phyloP scores from a whole-genome alignment of 129 eudicot species.

The Oenanthe sinensis region DNA sequence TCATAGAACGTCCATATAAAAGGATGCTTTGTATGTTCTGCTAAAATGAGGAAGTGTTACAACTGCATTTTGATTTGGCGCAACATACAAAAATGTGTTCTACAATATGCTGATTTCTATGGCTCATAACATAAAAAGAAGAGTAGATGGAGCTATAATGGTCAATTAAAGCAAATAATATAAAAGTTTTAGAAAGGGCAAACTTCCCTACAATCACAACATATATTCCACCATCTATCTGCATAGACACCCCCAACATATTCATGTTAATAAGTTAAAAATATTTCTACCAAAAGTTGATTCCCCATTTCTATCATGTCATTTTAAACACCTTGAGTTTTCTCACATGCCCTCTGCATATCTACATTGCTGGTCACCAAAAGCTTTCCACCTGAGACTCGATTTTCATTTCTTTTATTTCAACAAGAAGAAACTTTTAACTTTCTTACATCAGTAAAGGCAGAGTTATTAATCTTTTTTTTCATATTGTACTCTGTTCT shows the following conservation, averaged over 20 bases:
- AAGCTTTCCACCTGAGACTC: neutral
- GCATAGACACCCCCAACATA: neutral
- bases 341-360: neutral
- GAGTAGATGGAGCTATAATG: neutral
- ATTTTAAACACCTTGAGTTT: neutral
- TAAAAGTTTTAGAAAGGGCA: neutral
- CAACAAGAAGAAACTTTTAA: neutral
- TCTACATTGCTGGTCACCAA: neutral
- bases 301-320: neutral
- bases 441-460: neutral
- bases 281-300: neutral
- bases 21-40: neutral
- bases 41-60: neutral
- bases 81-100: neutral
- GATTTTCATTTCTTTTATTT: neutral
- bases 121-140: neutral
- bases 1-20: neutral
- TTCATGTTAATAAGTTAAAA: too few species aligned
- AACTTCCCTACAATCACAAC: neutral
- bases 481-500: neutral
- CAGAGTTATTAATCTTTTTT: neutral
- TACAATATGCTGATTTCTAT: neutral
- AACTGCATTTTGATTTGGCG: neutral
- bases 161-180: neutral
- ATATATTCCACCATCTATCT: neutral